Conservation (phyloP, 192 early-diverging fungal genomes). For the Entomortierella parvispora region DNA sequence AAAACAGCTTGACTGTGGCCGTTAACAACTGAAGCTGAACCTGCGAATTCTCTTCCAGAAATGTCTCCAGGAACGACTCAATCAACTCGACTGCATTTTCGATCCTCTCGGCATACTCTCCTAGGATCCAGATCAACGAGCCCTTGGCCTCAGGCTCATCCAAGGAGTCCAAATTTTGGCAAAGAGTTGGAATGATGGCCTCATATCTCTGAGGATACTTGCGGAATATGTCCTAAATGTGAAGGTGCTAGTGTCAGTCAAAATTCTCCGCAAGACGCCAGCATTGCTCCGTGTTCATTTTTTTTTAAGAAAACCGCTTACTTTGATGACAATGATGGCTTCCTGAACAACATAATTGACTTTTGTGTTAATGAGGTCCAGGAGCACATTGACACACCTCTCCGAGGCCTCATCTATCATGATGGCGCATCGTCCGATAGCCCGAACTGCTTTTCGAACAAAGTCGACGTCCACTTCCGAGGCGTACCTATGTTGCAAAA, state of each 20-base stretch:
- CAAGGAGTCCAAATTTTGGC: conserved; percentile 89
- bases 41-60: conserved; percentile 85
- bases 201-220: conserved; percentile 93
- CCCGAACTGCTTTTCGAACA: conserved; percentile 87
- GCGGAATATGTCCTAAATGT: conserved; percentile 85
- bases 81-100: conserved; percentile 86
- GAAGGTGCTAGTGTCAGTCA: no score
- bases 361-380: conserved; percentile 91
- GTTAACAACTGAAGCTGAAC: conserved; percentile 95
- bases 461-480: conserved; percentile 98
- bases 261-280: no score
- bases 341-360: conserved; percentile 94
- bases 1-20: conserved; percentile 93
- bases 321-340: conserved; percentile 90
- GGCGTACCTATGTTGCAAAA: conserved; percentile 73
- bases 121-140: conserved; percentile 95
- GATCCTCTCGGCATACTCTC: conserved; percentile 94
- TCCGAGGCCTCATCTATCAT: conserved; percentile 91
- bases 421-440: conserved; percentile 93
- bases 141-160: conserved; percentile 94
- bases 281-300: background rate
- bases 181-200: conserved; percentile 85
- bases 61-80: conserved; percentile 81
- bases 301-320: conserved; percentile 26
- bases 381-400: conserved; percentile 84